Conservation (phyloP, 2,329 filamentous ascomycete genomes). For the Claviceps lovelessii region DNA sequence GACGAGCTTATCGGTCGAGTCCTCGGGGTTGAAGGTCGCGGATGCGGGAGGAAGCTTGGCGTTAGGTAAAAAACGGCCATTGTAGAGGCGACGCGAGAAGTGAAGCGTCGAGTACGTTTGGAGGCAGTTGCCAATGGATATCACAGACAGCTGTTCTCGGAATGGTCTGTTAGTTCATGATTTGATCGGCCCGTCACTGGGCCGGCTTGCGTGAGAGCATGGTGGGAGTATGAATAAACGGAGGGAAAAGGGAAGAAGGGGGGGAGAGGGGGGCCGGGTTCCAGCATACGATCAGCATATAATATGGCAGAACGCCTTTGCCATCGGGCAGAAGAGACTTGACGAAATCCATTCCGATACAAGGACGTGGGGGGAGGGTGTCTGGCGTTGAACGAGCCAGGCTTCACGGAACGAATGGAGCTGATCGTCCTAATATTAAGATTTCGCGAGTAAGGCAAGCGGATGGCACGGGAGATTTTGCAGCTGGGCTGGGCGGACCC, state of each 20-base stretch:
- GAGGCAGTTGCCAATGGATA: constrained; percentile 71
- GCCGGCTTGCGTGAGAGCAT: too few relatives aligned
- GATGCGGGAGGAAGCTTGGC: constrained; percentile 26
- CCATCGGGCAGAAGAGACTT: constrained; percentile 31
- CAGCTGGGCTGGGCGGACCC: neutral
- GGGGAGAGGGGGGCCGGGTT: neutral
- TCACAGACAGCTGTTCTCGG: constrained; percentile 53
- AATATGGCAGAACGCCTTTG: constrained; percentile 43
- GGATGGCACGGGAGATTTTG: neutral
- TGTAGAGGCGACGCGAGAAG: constrained; percentile 81
- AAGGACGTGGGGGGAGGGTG: neutral
- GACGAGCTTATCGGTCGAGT: constrained; percentile 38
- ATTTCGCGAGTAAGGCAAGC: neutral
- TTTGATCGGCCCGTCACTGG: neutral
- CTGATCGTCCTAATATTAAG: neutral
- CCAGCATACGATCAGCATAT: constrained; percentile 38
- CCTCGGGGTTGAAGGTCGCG: constrained; percentile 33
- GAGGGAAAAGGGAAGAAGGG: neutral
- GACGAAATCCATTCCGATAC: constrained; percentile 29
- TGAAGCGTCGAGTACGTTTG: constrained; percentile 70
- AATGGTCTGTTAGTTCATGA: neutral
- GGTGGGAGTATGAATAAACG: neutral
- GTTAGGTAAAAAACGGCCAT: constrained; percentile 45
- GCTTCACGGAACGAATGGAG: neutral
- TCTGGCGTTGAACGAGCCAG: neutral